Percentiles rank a stretch among this genome's conserved stretches.
These are phyloP conservation scores for Malassezia pachydermatis DNA, from an alignment of 1,284 basidiomycete species.

Conservation along the genomic window DNA sequence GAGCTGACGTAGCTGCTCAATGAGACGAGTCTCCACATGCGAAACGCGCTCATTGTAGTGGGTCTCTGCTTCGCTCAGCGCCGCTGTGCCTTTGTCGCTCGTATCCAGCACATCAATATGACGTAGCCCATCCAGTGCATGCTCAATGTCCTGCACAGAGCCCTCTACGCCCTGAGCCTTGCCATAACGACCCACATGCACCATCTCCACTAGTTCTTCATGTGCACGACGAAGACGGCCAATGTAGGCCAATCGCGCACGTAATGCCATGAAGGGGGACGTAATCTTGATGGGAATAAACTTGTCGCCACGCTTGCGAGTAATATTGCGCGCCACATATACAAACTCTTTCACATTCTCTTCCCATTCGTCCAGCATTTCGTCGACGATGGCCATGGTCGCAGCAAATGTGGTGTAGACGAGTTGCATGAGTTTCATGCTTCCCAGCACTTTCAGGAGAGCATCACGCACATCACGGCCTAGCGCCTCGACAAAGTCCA, in stretches of 20 bases:
- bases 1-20: constrained; percentile 77
- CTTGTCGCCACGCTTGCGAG: constrained; percentile 76
- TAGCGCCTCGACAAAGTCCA: constrained; percentile 94
- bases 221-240: constrained; percentile 88
- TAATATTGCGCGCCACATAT: constrained; percentile 88
- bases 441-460: constrained; percentile 76
- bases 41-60: constrained; percentile 96
- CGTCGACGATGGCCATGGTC: constrained; percentile 63
- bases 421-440: constrained; percentile 79
- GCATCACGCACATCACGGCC: constrained; percentile 94
- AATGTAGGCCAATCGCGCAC: constrained; percentile 77
- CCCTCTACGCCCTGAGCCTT: constrained; percentile 54
- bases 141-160: constrained; percentile 77
- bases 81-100: constrained; percentile 78
- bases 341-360: constrained; percentile 96
- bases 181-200: constrained; percentile 60
- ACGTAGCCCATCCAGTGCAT: constrained; percentile 82
- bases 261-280: constrained; percentile 78
- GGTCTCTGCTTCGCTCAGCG: constrained; percentile 91
- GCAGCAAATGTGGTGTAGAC: constrained; percentile 89
- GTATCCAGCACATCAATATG: constrained; percentile 88
- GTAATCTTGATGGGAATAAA: constrained; percentile 96
- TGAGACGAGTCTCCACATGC: constrained; percentile 95
- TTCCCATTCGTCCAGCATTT: constrained; percentile 89
- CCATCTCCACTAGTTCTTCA: constrained; percentile 94